A percentile compares a stretch with the other conserved stretches of the same genome.
Conservation (phyloP, 1,284 basidiomycete genomes). For the Naganishia cerealis region DNA sequence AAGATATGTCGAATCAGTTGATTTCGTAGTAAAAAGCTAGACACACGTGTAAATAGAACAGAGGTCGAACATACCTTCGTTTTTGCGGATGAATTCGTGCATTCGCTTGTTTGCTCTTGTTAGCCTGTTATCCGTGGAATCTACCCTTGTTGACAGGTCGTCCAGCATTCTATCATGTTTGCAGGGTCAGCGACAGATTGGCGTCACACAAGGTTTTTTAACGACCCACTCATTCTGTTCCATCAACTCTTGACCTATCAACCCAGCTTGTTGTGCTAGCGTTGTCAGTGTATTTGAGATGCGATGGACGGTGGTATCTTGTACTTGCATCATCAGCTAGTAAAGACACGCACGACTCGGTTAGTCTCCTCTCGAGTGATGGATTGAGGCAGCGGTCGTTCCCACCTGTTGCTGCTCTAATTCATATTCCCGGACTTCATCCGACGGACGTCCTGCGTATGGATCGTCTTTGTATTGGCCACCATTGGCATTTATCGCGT, state of each 20-base stretch:
- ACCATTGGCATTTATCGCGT: background rate
- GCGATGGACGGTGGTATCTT: slow-evolving; percentile 79
- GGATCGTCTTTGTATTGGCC: slow-evolving; percentile 7
- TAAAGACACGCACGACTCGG: background rate
- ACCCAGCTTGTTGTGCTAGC: slow-evolving; percentile 78
- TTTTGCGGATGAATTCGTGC: slow-evolving; percentile 75
- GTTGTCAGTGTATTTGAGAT: slow-evolving; percentile 79
- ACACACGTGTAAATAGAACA: background rate
- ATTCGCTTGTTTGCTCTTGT: slow-evolving; percentile 68
- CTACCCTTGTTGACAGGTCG: slow-evolving; percentile 74
- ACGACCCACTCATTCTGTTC: slow-evolving; percentile 78
- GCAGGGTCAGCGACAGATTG: background rate
- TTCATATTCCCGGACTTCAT: slow-evolving; percentile 28
- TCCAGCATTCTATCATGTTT: slow-evolving; percentile 67
- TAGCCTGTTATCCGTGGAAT: slow-evolving; percentile 70
- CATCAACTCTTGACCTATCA: slow-evolving; percentile 83
- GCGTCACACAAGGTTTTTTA: background rate
- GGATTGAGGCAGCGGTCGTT: background rate
- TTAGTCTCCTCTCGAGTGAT: background rate
- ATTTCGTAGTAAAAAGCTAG: background rate
- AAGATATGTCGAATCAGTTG: background rate
- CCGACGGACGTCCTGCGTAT: slow-evolving; percentile 3
- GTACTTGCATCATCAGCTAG: slow-evolving; percentile 77
- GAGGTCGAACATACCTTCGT: slow-evolving; percentile 63
- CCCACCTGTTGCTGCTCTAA: slow-evolving; percentile 29